These are phyloP conservation scores for Gastrolobium villosum DNA, from an alignment of 306 rosid species.

Conservation along the genomic window DNA sequence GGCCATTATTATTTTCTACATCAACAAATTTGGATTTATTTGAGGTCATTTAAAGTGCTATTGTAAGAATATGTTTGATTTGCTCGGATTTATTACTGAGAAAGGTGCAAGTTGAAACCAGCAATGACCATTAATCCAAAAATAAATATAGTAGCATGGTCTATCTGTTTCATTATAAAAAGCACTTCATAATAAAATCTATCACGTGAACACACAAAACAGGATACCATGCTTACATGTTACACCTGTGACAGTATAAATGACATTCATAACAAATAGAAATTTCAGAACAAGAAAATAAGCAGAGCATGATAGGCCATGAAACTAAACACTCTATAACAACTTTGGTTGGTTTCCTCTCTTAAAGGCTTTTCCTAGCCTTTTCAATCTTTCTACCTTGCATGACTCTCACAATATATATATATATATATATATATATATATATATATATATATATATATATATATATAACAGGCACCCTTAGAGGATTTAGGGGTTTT, in stretches of 20 bases:
- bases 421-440: no score
- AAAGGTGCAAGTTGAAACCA: conserved; percentile 6
- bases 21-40: background rate
- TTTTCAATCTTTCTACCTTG: background rate
- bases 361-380: conserved; percentile 21
- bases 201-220: background rate
- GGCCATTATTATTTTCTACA: background rate
- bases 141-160: background rate
- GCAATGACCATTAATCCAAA: background rate
- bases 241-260: background rate
- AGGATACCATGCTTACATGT: background rate
- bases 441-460: no score
- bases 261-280: background rate
- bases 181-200: conserved; percentile 12
- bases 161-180: background rate
- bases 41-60: background rate
- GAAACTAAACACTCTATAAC: conserved; percentile 1
- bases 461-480: no score
- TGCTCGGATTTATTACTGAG: background rate
- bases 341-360: background rate
- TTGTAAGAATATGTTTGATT: background rate
- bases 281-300: background rate
- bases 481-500: no score
- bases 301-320: background rate
- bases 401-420: no score